Evolutionary conservation across 2,329 filamentous ascomycete species (phyloP).

Genomic region (Fusarium abutilonis): DNA sequence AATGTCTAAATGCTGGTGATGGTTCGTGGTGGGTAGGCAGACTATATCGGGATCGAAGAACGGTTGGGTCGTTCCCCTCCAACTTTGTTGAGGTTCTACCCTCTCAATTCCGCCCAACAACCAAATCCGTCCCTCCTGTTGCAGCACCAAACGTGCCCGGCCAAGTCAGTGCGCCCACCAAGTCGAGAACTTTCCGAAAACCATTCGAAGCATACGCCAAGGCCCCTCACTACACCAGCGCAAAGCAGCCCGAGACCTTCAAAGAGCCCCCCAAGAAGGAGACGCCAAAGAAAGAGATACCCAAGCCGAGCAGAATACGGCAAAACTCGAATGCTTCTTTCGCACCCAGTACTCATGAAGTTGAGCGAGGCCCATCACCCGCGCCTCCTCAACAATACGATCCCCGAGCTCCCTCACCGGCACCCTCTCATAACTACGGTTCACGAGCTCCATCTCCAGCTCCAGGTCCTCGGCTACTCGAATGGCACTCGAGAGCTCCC

Average conservation of each 20-base stretch:
- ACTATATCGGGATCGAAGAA: conserved; percentile 86
- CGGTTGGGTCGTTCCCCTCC: conserved; percentile 92
- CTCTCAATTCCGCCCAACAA: conserved; percentile 82
- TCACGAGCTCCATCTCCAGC: conserved; percentile 48
- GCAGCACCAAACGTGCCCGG: conserved; percentile 62
- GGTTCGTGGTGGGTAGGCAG: conserved; percentile 99
- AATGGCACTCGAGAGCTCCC: conserved; percentile 41
- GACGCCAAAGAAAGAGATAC: conserved; percentile 44
- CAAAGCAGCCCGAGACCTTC: conserved; percentile 68
- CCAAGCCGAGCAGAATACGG: conserved; percentile 47
- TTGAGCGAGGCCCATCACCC: conserved; percentile 42
- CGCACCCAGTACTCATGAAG: conserved; percentile 37
- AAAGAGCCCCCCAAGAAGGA: conserved; percentile 52
- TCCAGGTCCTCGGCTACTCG: conserved; percentile 28
- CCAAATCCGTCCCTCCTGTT: conserved; percentile 69
- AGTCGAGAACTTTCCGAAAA: conserved; percentile 71
- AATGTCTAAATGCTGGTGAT: conserved; percentile 97
- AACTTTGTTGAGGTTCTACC: conserved; percentile 96
- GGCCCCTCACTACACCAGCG: conserved; percentile 72
- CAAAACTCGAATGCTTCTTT: conserved; percentile 57
- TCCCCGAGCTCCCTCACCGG: conserved; percentile 45
- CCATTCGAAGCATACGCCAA: conserved; percentile 74
- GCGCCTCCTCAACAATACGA: conserved; percentile 37
- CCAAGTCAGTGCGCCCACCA: conserved; percentile 64
- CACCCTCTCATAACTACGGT: conserved; percentile 45